Base-by-base conservation (phyloP, 2,329 filamentous ascomycete genomes). In the Fonsecaea pedrosoi region DNA sequence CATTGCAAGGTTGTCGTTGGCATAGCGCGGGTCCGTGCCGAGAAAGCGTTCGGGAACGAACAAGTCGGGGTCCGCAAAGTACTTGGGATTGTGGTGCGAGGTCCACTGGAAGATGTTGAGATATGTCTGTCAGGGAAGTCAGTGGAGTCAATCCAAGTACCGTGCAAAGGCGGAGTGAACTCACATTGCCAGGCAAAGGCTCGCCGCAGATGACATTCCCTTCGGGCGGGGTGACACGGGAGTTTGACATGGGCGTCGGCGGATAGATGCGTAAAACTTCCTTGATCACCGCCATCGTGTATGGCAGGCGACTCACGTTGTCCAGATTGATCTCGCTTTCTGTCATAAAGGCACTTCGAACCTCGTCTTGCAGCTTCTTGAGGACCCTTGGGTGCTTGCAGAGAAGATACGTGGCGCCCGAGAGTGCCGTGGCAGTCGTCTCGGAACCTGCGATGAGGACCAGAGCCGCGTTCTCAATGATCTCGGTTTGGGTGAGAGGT, bases 101-200 rank as follows among this genome's bases (percentile, higher is more conserved):
- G 61, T 37, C 21, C 92, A 86, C 90, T 90, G 93, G 0, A 90
- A 86, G 59, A 87, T 91, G 74, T 87, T 90, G 4, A 90, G 30
- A 32, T 32, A 32, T 32, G 30, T 32, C 30, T 32, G 4, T 32
- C 30, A 6, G 4, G 30, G 30, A 32, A 32, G 30, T 32, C 30
- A 32, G 6, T 32, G 6, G 30, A 30, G 30, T 32, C 6, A 32
- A 32, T 5, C 30, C 3, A 32, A 32, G 30, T 32, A 32, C 30
- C 30, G 30, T 6, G 90, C 0, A 92, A 92, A 66, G 90, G 73
- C 34, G 45, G 58, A 71, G 42, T 65, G 30, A 15, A 72, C 70
- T 53, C 68, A 68, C n/a, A 74, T 65, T 50, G 12, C 40, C 38
- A 1, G 56, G 56, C 4, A 59, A 18, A 2, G 10, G 48, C 7